phyloP scores from a whole-genome alignment of 805 yeast genomes.

The Myxozyma monticola region DNA sequence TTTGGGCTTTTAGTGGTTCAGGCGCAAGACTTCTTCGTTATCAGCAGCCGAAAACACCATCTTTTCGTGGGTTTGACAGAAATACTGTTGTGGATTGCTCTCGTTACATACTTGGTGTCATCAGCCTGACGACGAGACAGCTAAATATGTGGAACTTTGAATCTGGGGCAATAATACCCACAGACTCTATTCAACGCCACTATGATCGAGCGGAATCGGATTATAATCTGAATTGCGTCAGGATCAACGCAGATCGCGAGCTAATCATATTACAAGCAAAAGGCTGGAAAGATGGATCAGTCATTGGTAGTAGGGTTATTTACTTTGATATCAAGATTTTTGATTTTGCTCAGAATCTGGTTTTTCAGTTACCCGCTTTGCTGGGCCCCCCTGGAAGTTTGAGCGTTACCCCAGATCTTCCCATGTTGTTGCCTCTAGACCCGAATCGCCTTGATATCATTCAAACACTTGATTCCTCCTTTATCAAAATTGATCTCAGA shows the following conservation, averaged over 20 bases:
- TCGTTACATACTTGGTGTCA: slow-evolving; percentile 17
- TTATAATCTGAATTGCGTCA: slow-evolving; percentile 9
- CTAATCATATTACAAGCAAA: slow-evolving; percentile 12
- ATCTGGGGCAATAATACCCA: slow-evolving; percentile 18
- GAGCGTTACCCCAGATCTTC: too few relatives aligned
- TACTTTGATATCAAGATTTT: slow-evolving; percentile 17
- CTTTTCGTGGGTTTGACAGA: too few relatives aligned
- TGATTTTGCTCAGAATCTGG: slow-evolving; percentile 25
- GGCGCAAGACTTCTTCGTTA: too few relatives aligned
- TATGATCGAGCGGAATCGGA: background rate
- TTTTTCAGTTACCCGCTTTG: slow-evolving; percentile 12
- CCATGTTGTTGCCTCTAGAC: too few relatives aligned
- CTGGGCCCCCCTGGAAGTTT: too few relatives aligned
- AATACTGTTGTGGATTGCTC: slow-evolving; percentile 29
- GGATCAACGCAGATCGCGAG: slow-evolving; percentile 21
- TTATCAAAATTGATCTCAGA: slow-evolving; percentile 16
- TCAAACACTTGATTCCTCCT: slow-evolving; percentile 20
- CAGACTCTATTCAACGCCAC: slow-evolving; percentile 4
- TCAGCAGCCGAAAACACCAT: too few relatives aligned
- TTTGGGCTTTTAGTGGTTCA: slow-evolving; percentile 23
- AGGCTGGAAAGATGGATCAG: too few relatives aligned
- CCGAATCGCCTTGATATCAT: slow-evolving; percentile 11
- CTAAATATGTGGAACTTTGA: slow-evolving; percentile 28
- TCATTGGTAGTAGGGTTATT: slow-evolving; percentile 9
- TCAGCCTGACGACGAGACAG: slow-evolving; percentile 22